Conservation (phyloP, 148 eudicot species). For the Fallopia convolvulus region DNA sequence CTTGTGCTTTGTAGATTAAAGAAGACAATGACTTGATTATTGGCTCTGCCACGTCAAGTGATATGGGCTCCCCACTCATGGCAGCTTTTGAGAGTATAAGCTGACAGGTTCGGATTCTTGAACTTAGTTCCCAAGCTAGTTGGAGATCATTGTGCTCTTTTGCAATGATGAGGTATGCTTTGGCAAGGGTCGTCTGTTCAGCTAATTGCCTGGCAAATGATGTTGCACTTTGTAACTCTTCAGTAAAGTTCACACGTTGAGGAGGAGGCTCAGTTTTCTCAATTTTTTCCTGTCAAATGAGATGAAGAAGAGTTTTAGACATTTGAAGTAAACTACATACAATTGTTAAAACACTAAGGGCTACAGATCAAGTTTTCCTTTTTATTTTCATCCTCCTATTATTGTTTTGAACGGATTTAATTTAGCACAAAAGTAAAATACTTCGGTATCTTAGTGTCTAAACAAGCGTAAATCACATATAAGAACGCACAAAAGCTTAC, state of each 20-base stretch:
- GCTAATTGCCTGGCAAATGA: conserved; percentile 30
- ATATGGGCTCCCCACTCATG: conserved; percentile 17
- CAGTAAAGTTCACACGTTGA: conserved; percentile 25
- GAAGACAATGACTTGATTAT: conserved; percentile 22
- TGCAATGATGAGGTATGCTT: conserved; percentile 27
- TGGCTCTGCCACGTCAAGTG: conserved; percentile 23
- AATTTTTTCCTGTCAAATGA: conserved; percentile 3
- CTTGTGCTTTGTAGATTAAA: conserved; percentile 26
- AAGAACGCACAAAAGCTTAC: too few relatives aligned
- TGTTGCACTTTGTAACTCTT: conserved; percentile 25
- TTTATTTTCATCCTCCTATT: background rate
- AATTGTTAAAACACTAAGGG: background rate
- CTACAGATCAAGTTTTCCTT: background rate
- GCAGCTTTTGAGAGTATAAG: conserved; percentile 29
- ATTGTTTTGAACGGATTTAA: too few relatives aligned
- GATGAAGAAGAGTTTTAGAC: background rate
- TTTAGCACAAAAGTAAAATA: too few relatives aligned
- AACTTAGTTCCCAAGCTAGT: conserved; percentile 35
- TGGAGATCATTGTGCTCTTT: conserved; percentile 34
- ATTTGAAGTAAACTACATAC: background rate
- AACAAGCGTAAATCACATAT: too few relatives aligned
- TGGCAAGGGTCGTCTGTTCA: conserved; percentile 30
- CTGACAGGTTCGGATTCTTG: conserved; percentile 30
- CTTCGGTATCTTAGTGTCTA: too few relatives aligned
- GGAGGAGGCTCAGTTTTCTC: background rate